Base-by-base conservation (phyloP, 2,329 filamentous ascomycete genomes). In the Samsoniella hepiali region DNA sequence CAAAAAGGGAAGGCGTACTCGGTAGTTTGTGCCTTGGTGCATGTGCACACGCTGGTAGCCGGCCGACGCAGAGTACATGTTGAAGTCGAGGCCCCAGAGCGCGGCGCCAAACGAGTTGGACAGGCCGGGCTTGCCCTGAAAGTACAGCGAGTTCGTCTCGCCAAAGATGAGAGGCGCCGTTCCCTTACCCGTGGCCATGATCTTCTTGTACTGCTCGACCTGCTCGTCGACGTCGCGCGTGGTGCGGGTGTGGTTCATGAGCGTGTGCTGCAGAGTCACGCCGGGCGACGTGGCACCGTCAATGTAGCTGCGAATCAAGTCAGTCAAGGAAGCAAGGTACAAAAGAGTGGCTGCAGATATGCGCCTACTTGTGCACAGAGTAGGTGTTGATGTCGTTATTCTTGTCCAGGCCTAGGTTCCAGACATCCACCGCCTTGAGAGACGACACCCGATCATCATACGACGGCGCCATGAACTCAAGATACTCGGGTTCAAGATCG, bases 61-160 rank as follows among this genome's bases (percentile, higher is more conserved):
- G 2, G 79, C 79, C 0, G 81, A 76, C 1, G 86, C 86, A 60
- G 79, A 79, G 69, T 82, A 84, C 6, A 88, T 76, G 66, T 82
- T 83, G 75, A 87, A 88, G 72, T 89, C 86, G 13, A 88, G 69
- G 31, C 78, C 83, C 86, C 86, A 89, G 22, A 89, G 82, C 10
- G 86, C 85, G 10, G 86, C 86, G 42, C 86, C 87, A 70, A 89
- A 89, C 0, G 84, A 79, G 74, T 89, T 86, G 45, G 84, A 87
- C 22, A 89, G 76, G 0, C 86, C 85, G 0, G 85, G 83, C 6
- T 79, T 78, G 62, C 86, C 87, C 74, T 88, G 77, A 71, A 85
- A 84, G 73, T 84, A 88, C 10, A 89, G 79, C 8, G 82, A 86
- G 73, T 89, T 89, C 57, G 81, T 79, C 74, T 89, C 85, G 65